Evolutionary conservation across 768 basidiomycete species (phyloP), one percentile per base, ranked within the genome.

Genomic region (Sporobolomyces roseus): DNA sequence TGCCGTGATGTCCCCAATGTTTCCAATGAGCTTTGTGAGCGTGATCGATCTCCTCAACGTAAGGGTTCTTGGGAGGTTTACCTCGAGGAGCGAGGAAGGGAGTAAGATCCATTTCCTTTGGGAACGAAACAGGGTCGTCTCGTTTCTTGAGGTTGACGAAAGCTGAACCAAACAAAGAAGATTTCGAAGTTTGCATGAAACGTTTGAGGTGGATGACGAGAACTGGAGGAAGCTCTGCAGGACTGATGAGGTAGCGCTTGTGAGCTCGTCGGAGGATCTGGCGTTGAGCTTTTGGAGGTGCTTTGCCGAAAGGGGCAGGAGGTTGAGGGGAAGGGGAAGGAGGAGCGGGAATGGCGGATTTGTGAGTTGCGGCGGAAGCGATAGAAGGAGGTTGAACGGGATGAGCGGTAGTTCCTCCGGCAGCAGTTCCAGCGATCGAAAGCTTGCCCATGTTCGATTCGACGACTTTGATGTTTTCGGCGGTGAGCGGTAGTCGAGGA

Each of bases 161-260:
- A 59, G 83, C 77, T 65, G 78, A 77, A 43, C 77, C 75, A 59
- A 80, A 80, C 48, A 77, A 67, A 41, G 66, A 61, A 10, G 74
- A 73, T 79, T 87, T 88, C 46, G 82, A 81, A 12, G 87, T 83
- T 76, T 94, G 92, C 79, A 94, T 91, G 80, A 98, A 98, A 52
- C 93, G 85, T 80, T 97, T 97, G 56, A 96, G 83, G 74, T 97
- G 93, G 66, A 97, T 84, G 58, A 93, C 89, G 64, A 97, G 85
- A 36, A 96, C 84, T 0, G 92, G 90, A 0, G 93, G 93, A 19
- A 79, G 77, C 46, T 78, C 76, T 2, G 89, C 87, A 0, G 82
- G 83, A 21, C 87, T 85, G 77, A 98, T 89, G 66, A 98, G 86
- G 79, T 96, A 98, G 17, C 93, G 89, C 79, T 98, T 98, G 81